Percentiles rank a stretch among this genome's conserved stretches.
phyloP scores from a whole-genome alignment of 805 yeast species.

The Hanseniaspora thailandica region DNA sequence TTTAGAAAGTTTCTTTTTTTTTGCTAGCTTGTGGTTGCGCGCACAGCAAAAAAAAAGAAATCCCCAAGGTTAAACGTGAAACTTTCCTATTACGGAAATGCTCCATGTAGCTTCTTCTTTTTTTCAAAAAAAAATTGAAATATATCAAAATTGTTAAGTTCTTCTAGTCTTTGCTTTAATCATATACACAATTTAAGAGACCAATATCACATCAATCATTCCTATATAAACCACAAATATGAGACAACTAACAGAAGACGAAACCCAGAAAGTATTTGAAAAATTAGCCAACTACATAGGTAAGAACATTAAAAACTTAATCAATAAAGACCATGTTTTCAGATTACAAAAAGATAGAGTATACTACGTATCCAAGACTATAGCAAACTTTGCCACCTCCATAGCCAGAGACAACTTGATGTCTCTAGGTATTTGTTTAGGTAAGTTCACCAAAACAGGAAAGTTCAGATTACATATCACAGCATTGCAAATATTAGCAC shows the following conservation, averaged over 20 bases:
- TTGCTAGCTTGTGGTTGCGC: background rate
- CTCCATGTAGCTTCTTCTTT: background rate
- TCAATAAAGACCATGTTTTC: conserved; percentile 83
- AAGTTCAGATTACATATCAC: conserved; percentile 92
- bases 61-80: background rate
- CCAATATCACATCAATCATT: background rate
- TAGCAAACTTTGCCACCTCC: conserved; percentile 79
- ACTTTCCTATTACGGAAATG: background rate
- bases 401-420: conserved; percentile 80
- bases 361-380: conserved; percentile 73
- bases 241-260: conserved; percentile 96
- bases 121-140: background rate
- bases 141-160: background rate
- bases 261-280: conserved; percentile 89
- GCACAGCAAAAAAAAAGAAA: no score
- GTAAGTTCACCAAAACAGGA: conserved; percentile 95
- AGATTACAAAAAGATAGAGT: conserved; percentile 94
- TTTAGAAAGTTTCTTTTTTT: background rate
- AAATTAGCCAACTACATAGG: conserved; percentile 94
- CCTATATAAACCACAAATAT: conserved; percentile 32
- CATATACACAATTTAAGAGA: no score
- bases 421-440: conserved; percentile 88
- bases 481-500: conserved; percentile 68
- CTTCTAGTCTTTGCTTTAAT: no score
- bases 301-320: conserved; percentile 78